These are phyloP conservation scores for Crithidia brevicula DNA, from an alignment of 208 protist species.

Conservation along the genomic window DNA sequence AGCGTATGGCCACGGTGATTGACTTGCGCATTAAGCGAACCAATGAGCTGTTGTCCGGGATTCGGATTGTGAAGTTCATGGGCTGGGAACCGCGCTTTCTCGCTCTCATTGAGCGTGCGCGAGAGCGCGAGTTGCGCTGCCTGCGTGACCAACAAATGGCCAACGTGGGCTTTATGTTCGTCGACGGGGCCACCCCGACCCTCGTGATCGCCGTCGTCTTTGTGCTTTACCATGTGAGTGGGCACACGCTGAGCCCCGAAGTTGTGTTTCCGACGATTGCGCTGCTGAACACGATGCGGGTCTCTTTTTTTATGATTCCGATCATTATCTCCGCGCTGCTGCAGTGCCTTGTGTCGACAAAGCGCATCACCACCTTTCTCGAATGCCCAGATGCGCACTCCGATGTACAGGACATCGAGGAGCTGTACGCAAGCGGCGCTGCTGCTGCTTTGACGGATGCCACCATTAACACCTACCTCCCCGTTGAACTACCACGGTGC, in stretches of 20 bases:
- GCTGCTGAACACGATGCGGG: conserved; percentile 90
- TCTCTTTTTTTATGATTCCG: conserved; percentile 92
- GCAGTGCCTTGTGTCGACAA: conserved; percentile 76
- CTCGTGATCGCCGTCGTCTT: conserved; percentile 66
- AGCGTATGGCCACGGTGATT: conserved; percentile 44
- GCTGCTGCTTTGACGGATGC: conserved; percentile 37
- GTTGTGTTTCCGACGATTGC: conserved; percentile 91
- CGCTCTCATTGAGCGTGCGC: conserved; percentile 38
- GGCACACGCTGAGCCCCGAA: conserved; percentile 67
- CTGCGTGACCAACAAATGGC: conserved; percentile 41
- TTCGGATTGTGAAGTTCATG: conserved; percentile 93
- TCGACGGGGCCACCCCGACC: conserved; percentile 72
- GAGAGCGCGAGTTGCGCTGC: conserved; percentile 57
- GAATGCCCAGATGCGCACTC: conserved; percentile 39
- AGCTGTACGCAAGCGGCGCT: conserved; percentile 18
- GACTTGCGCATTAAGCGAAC: conserved; percentile 86
- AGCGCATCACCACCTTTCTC: conserved; percentile 70
- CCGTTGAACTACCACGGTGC: conserved; percentile 31
- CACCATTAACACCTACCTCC: conserved; percentile 32
- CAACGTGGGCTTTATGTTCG: conserved; percentile 44
- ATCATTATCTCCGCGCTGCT: conserved; percentile 59
- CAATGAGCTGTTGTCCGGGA: conserved; percentile 89
- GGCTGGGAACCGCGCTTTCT: conserved; percentile 83
- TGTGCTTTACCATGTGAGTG: conserved; percentile 51
- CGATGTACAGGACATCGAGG: conserved; percentile 23